Percentiles rank a stretch among this genome's conserved stretches.
These are phyloP conservation scores for Penicillium sp. DNA, from an alignment of 2,329 filamentous ascomycete species.

Conservation along the genomic window DNA sequence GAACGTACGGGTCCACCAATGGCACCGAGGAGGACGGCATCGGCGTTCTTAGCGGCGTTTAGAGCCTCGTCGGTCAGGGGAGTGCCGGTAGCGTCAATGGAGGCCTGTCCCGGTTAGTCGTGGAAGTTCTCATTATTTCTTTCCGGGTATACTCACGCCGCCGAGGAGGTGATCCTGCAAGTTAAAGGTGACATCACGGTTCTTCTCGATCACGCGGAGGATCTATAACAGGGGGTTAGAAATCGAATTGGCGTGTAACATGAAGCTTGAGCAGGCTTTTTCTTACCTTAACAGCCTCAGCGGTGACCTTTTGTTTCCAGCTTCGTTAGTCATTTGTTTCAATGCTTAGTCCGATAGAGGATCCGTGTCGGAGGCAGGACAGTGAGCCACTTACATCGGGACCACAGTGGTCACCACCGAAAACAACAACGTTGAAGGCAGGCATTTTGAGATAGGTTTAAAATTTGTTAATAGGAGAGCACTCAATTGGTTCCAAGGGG, in stretches of 20 bases:
- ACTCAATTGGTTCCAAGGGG: slow-evolving; percentile 16
- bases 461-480: slow-evolving; percentile 12
- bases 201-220: slow-evolving; percentile 74
- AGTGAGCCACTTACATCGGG: slow-evolving; percentile 65
- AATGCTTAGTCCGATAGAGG: not conserved
- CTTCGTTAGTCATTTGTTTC: slow-evolving; percentile 8
- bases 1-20: slow-evolving; percentile 78
- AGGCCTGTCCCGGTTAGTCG: slow-evolving; percentile 61
- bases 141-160: slow-evolving; percentile 66
- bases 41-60: slow-evolving; percentile 75
- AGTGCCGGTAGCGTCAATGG: slow-evolving; percentile 77
- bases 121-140: too few relatives aligned
- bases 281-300: slow-evolving; percentile 78
- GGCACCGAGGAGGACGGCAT: slow-evolving; percentile 88
- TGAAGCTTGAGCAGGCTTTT: not conserved
- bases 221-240: slow-evolving; percentile 53
- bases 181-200: slow-evolving; percentile 76
- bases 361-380: not conserved
- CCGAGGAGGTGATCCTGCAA: slow-evolving; percentile 88
- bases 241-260: not conserved
- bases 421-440: slow-evolving; percentile 75
- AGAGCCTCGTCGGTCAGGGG: slow-evolving; percentile 84
- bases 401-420: slow-evolving; percentile 80
- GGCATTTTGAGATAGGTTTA: slow-evolving; percentile 54
- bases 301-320: slow-evolving; percentile 62